These are phyloP conservation scores for Striga asiatica DNA, from an alignment of 257 asterid species.

Conservation along the genomic window DNA sequence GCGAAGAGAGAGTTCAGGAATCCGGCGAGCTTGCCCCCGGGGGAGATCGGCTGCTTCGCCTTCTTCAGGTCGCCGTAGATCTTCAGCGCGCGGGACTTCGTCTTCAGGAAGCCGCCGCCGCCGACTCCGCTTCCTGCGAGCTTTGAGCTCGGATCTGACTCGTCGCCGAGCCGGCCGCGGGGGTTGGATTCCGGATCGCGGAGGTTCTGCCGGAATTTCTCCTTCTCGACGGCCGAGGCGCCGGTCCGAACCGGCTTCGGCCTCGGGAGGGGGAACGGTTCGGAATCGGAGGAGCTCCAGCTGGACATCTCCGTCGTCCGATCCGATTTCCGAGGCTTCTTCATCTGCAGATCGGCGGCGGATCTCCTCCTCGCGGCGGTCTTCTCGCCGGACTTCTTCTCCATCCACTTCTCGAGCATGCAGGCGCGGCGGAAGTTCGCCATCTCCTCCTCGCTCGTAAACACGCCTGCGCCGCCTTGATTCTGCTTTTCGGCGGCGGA, in stretches of 20 bases:
- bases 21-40: slow-evolving; percentile 67
- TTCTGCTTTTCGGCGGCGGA: neutral
- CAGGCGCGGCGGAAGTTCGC: slow-evolving; percentile 52
- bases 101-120: slow-evolving; percentile 48
- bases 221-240: slow-evolving; percentile 6
- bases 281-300: slow-evolving; percentile 67
- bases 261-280: slow-evolving; percentile 30
- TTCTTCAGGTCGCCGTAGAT: slow-evolving; percentile 74
- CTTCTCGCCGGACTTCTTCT: slow-evolving; percentile 40
- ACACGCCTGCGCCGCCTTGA: slow-evolving; percentile 13
- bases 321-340: slow-evolving; percentile 23
- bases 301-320: slow-evolving; percentile 36
- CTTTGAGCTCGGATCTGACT: slow-evolving; percentile 26
- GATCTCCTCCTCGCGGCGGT: slow-evolving; percentile 37
- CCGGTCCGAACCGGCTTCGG: slow-evolving; percentile 55
- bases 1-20: slow-evolving; percentile 69
- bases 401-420: slow-evolving; percentile 90
- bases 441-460: slow-evolving; percentile 34
- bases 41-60: slow-evolving; percentile 81
- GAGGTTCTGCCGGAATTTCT: slow-evolving; percentile 10
- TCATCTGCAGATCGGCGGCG: slow-evolving; percentile 31
- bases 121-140: too few species aligned
- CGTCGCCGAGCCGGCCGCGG: slow-evolving; percentile 4
- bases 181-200: slow-evolving; percentile 12
- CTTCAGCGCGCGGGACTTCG: slow-evolving; percentile 66